Percentiles rank a stretch among this genome's conserved stretches.
phyloP scores from a whole-genome alignment of 2,329 filamentous ascomycete genomes.

The Fusarium sp. region DNA sequence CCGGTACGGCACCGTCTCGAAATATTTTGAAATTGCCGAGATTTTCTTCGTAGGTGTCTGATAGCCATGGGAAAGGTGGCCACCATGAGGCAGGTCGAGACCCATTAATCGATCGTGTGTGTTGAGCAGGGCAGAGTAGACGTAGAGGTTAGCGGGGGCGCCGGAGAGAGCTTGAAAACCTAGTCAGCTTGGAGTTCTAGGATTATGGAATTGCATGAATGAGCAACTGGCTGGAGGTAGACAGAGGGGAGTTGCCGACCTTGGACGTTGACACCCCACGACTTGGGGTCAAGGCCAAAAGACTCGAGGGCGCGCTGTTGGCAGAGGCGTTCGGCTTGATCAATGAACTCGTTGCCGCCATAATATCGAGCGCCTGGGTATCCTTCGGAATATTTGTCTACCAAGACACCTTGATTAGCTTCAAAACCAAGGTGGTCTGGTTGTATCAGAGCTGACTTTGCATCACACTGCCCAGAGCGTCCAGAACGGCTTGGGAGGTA shows the following conservation, averaged over 20 bases:
- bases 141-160: slow-evolving; percentile 85
- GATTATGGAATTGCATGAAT: background rate
- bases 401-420: slow-evolving; percentile 17
- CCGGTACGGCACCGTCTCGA: slow-evolving; percentile 96
- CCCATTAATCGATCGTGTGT: slow-evolving; percentile 98
- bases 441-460: slow-evolving; percentile 75
- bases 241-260: slow-evolving; percentile 64
- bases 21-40: slow-evolving; percentile 98
- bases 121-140: slow-evolving; percentile 93
- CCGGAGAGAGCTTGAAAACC: slow-evolving; percentile 79
- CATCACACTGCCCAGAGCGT: slow-evolving; percentile 94
- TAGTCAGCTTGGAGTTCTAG: slow-evolving; percentile 24
- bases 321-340: slow-evolving; percentile 89
- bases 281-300: slow-evolving; percentile 84
- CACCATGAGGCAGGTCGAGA: slow-evolving; percentile 94
- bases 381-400: slow-evolving; percentile 98
- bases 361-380: slow-evolving; percentile 98
- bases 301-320: slow-evolving; percentile 91
- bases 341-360: slow-evolving; percentile 96
- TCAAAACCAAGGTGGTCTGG: background rate
- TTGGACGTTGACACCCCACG: slow-evolving; percentile 98
- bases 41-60: slow-evolving; percentile 96
- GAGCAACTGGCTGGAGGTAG: background rate
- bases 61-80: slow-evolving; percentile 96
- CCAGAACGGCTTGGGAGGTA: slow-evolving; percentile 91